These are phyloP conservation scores for Chamaecyparis obtusa DNA, from an alignment of 75 land plant genomes.

Conservation along the genomic window DNA sequence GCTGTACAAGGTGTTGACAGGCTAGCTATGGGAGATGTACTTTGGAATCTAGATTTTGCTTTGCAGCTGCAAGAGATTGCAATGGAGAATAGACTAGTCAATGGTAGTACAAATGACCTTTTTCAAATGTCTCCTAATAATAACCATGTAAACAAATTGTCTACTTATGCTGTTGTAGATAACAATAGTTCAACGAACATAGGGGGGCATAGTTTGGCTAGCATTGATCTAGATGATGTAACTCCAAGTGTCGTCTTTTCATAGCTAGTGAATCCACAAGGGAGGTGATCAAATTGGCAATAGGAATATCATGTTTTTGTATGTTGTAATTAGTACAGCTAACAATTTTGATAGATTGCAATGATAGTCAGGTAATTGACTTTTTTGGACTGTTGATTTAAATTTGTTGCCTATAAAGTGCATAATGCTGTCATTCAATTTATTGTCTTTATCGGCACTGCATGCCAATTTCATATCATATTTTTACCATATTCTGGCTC, in stretches of 20 bases:
- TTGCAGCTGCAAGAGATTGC: conserved; percentile 41
- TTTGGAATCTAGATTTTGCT: conserved; percentile 43
- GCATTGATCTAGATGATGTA: too few species aligned
- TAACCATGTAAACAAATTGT: neutral
- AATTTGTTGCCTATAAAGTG: neutral
- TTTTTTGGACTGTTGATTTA: neutral
- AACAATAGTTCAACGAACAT: neutral
- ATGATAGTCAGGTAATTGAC: neutral
- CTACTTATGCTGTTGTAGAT: neutral
- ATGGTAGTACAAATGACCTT: too few species aligned
- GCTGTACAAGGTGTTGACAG: conserved; percentile 28
- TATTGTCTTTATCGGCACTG: neutral
- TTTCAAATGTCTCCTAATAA: neutral
- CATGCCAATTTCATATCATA: neutral
- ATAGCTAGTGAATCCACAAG: too few species aligned
- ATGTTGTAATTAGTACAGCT: neutral
- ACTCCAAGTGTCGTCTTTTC: too few species aligned
- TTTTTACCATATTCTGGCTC: neutral
- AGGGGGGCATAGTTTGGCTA: too few species aligned
- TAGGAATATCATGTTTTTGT: neutral
- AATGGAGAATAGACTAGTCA: too few species aligned
- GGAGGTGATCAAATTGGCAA: neutral
- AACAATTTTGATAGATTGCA: neutral
- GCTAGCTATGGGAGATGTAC: conserved; percentile 45
- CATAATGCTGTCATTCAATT: neutral